Conservation (phyloP, 208 protist genomes). For the Trypanosoma cruzi region DNA sequence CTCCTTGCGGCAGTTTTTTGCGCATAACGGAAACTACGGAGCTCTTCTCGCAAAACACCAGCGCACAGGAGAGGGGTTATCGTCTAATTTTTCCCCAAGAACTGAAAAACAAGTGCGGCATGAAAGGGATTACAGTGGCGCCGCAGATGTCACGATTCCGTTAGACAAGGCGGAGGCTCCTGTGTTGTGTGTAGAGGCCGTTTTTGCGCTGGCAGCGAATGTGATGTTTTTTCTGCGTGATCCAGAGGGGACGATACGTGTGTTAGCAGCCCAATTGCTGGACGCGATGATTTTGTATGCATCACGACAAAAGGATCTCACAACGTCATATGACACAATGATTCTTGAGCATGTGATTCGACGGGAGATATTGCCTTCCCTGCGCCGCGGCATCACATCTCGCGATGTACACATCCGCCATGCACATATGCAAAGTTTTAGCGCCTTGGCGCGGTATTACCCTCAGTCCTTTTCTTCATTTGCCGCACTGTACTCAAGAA, state of each 20-base stretch:
- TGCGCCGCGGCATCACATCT: constrained; percentile 81
- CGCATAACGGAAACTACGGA: constrained; percentile 63
- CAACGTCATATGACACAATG: constrained; percentile 29
- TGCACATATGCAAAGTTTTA: constrained; percentile 77
- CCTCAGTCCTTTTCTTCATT: constrained; percentile 66
- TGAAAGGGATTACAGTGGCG: constrained; percentile 71
- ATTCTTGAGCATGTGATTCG: constrained; percentile 76
- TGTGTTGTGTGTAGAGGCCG: constrained; percentile 60
- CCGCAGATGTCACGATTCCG: constrained; percentile 61
- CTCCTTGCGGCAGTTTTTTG: constrained; percentile 77
- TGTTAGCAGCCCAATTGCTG: constrained; percentile 62
- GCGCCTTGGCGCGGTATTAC: constrained; percentile 67
- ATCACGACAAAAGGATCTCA: constrained; percentile 23
- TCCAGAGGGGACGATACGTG: constrained; percentile 75
- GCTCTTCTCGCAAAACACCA: constrained; percentile 4
- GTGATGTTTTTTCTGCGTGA: constrained; percentile 88
- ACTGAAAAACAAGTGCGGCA: constrained; percentile 27
- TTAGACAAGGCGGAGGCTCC: constrained; percentile 45
- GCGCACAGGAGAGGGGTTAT: constrained; percentile 2
- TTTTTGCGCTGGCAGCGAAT: constrained; percentile 65
- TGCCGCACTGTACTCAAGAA: constrained; percentile 67
- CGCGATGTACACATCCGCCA: constrained; percentile 76
- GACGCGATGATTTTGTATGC: constrained; percentile 84
- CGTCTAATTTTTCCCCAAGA: neutral
- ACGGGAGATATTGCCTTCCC: constrained; percentile 65